Evolutionary conservation across 768 basidiomycete genomes (phyloP).

Genomic region (Mycena epipterygia): DNA sequence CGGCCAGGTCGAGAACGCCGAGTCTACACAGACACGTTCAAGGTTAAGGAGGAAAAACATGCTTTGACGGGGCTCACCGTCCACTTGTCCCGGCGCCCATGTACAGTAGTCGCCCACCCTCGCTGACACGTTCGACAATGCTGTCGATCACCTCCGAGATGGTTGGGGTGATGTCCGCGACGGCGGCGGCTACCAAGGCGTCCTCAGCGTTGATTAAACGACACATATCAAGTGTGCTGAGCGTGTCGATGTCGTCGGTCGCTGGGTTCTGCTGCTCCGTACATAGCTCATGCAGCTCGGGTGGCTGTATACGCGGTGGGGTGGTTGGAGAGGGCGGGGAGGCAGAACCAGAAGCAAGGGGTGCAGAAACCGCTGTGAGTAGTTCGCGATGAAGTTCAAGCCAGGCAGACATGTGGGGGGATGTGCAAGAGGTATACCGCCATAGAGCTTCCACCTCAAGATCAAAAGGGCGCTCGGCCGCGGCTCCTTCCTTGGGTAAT

Average conservation of each 20-base stretch:
- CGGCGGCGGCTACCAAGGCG: conserved; percentile 43
- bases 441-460: too few species aligned
- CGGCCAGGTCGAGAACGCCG: conserved; percentile 48
- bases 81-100: conserved; percentile 55
- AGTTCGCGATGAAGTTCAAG: conserved; percentile 12
- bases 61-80: conserved; percentile 37
- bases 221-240: conserved; percentile 48
- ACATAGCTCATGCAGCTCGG: conserved; percentile 15
- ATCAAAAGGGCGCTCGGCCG: too few species aligned
- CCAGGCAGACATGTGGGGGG: conserved; percentile 19
- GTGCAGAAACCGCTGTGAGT: neutral
- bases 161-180: conserved; percentile 42
- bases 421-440: neutral
- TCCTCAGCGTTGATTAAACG: conserved; percentile 50
- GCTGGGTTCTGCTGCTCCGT: conserved; percentile 45
- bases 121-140: conserved; percentile 43
- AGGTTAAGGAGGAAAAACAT: neutral
- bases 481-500: too few species aligned
- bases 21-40: conserved; percentile 35
- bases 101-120: conserved; percentile 49
- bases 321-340: neutral
- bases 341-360: neutral
- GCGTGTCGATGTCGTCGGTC: conserved; percentile 45
- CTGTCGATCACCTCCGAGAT: conserved; percentile 48
- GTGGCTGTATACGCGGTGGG: neutral